Conservation (phyloP, 1,139 yeast genomes). For the Debaryomyces coudertii region DNA sequence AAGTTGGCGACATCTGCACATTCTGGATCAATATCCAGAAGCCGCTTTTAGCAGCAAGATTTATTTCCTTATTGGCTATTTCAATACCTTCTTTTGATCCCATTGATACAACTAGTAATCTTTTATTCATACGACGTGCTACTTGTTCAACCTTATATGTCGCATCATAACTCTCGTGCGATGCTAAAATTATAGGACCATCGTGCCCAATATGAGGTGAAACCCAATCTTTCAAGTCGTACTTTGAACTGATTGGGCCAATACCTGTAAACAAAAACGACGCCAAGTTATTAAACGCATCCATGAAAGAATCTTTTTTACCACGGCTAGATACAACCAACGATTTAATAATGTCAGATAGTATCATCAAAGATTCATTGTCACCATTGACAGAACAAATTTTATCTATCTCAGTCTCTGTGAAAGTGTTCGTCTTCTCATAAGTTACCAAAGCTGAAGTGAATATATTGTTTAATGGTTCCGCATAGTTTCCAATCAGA, state of each 20-base stretch:
- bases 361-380: constrained; percentile 21
- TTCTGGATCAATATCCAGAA: constrained; percentile 79
- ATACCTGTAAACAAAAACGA: constrained; percentile 28
- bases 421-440: not conserved
- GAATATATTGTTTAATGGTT: constrained; percentile 9
- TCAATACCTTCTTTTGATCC: constrained; percentile 73
- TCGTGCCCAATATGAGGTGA: constrained; percentile 6
- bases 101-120: constrained; percentile 59
- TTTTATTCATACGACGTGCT: constrained; percentile 31
- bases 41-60: constrained; percentile 47
- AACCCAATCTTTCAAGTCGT: constrained; percentile 30
- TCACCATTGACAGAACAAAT: constrained; percentile 17
- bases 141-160: constrained; percentile 54
- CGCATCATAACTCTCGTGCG: constrained; percentile 70
- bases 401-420: not conserved
- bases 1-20: constrained; percentile 67
- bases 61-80: constrained; percentile 59
- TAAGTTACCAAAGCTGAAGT: not conserved
- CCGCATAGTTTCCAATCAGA: not conserved
- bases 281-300: constrained; percentile 20
- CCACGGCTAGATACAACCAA: constrained; percentile 10
- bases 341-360: constrained; percentile 18
- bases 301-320: constrained; percentile 20
- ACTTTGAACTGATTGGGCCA: constrained; percentile 30
- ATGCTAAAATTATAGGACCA: constrained; percentile 56